Evolutionary conservation across 1,139 yeast species (phyloP).

Genomic region (Saccharomycopsis hybrid): DNA sequence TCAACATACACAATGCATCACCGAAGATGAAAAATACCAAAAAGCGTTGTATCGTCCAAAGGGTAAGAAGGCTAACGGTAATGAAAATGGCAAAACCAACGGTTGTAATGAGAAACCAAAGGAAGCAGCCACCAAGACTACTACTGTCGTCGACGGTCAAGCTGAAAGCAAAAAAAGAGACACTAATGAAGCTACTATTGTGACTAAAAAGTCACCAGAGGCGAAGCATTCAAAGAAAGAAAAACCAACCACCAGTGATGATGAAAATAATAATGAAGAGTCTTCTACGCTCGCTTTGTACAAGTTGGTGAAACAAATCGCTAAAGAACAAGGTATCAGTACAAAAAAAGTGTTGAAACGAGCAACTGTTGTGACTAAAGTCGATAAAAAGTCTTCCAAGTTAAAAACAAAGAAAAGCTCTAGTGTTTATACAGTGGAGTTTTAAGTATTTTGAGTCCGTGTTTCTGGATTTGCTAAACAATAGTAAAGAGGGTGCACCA

Average conservation of each 20-base stretch:
- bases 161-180: conserved; percentile 20
- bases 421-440: no score
- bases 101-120: conserved; percentile 21
- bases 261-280: no score
- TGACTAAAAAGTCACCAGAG: neutral
- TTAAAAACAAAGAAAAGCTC: neutral
- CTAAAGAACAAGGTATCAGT: conserved; percentile 35
- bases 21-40: conserved; percentile 94
- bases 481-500: no score
- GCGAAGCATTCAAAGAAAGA: conserved; percentile 3
- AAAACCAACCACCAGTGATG: neutral
- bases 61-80: conserved; percentile 28
- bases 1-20: conserved; percentile 78
- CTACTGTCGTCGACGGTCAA: conserved; percentile 20
- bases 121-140: no score
- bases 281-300: no score
- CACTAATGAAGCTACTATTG: neutral
- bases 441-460: no score
- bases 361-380: conserved; percentile 34
- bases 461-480: no score
- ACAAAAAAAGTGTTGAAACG: conserved; percentile 41
- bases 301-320: conserved; percentile 43
- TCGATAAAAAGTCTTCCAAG: conserved; percentile 24
- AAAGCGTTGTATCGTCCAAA: conserved; percentile 73
- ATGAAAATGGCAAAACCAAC: conserved; percentile 21